A percentile compares a stretch with the other conserved stretches of the same genome.
phyloP scores from a whole-genome alignment of 2,329 filamentous ascomycete species.

The Aureobasidium zeae region DNA sequence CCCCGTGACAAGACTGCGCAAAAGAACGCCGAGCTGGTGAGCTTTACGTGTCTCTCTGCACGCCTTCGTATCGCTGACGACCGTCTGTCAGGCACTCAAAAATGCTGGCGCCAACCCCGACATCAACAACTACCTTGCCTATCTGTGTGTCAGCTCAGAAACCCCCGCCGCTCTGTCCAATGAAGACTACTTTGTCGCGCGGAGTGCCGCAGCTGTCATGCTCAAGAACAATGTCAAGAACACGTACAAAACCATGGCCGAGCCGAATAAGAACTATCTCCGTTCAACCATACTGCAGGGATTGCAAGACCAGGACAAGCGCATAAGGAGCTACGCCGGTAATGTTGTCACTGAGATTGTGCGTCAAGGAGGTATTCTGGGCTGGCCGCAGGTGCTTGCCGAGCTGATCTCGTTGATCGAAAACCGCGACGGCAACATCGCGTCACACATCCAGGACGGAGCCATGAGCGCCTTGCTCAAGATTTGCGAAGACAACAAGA shows the following conservation, averaged over 20 bases:
- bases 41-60: slow-evolving; percentile 24
- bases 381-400: slow-evolving; percentile 83
- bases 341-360: slow-evolving; percentile 93
- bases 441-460: slow-evolving; percentile 73
- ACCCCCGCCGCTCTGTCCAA: slow-evolving; percentile 52
- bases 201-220: slow-evolving; percentile 84
- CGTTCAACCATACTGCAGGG: slow-evolving; percentile 68
- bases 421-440: slow-evolving; percentile 59
- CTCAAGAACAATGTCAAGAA: slow-evolving; percentile 85
- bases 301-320: slow-evolving; percentile 69
- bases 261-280: slow-evolving; percentile 64
- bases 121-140: slow-evolving; percentile 94
- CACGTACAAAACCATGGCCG: slow-evolving; percentile 66
- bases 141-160: slow-evolving; percentile 67
- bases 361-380: slow-evolving; percentile 70
- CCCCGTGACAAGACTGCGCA: slow-evolving; percentile 69
- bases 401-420: slow-evolving; percentile 70
- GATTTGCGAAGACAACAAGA: slow-evolving; percentile 93
- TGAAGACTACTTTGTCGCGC: slow-evolving; percentile 60
- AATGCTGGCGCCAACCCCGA: slow-evolving; percentile 84
- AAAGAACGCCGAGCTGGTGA: slow-evolving; percentile 80
- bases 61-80: background rate
- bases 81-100: slow-evolving; percentile 64
- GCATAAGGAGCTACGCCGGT: slow-evolving; percentile 82
- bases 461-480: slow-evolving; percentile 89